Conservation (phyloP, 345 rosid species). For the Nephelium lappaceum region DNA sequence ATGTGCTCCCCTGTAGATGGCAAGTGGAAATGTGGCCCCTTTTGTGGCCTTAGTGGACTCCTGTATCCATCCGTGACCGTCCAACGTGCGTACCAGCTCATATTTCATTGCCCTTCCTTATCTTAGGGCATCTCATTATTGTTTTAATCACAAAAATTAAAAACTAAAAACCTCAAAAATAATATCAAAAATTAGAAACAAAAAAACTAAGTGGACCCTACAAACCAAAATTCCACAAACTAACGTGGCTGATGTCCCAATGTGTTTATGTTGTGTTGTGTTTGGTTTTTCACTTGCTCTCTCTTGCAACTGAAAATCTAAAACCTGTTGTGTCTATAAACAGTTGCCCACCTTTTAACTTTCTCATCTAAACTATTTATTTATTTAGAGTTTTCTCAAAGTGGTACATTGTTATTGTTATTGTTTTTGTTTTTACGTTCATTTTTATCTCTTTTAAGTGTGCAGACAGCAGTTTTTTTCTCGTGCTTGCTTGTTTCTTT, state of each 20-base stretch:
- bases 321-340: conserved; percentile 9
- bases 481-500: neutral
- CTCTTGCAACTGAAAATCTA: neutral
- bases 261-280: conserved; percentile 1
- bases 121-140: neutral
- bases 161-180: neutral
- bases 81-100: conserved; percentile 40
- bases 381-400: neutral
- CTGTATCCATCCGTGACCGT: neutral
- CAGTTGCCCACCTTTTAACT: neutral
- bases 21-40: conserved; percentile 22
- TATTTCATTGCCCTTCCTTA: conserved; percentile 7
- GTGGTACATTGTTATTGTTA: too few species aligned
- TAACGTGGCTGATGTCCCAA: conserved; percentile 42
- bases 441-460: neutral
- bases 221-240: conserved; percentile 30
- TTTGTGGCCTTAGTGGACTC: conserved; percentile 19
- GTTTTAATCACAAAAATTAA: neutral
- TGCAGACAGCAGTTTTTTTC: neutral
- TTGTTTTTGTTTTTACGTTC: neutral
- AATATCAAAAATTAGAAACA: neutral
- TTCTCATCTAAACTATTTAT: neutral
- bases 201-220: conserved; percentile 23
- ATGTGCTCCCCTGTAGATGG: conserved; percentile 6
- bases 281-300: neutral